Evolutionary conservation across 2,329 filamentous ascomycete genomes (phyloP), one percentile per base, ranked within the genome.

Genomic region (Cercospora berteroae): DNA sequence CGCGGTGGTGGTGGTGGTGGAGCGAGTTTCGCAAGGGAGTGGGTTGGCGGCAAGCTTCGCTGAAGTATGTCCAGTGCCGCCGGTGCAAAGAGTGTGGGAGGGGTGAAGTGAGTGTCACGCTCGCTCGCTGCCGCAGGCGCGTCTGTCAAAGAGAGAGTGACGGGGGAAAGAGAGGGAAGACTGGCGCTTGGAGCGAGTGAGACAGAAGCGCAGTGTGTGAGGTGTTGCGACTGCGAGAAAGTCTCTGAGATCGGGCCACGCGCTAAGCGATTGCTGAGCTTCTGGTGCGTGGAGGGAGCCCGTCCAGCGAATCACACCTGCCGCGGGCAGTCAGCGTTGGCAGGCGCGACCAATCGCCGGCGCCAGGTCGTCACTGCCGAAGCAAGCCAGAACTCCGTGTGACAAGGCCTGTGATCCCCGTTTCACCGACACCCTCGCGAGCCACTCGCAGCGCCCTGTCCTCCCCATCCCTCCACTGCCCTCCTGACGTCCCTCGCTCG

Each of bases 11-110:
- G 57, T 23, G n/a, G 57, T 23, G n/a, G 33, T 36, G 57, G 18
- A 20, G 57, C 57, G 33, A 23, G 57, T 60, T 39, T 61, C 29
- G 64, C 64, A 66, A 64, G 62, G 62, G 62, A 57, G 62, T 59
- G 62, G 52, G 23, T 56, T 23, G 50, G 52, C 27, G 52, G 52
- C 52, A 56, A 56, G 52, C 52, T 56, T 56, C 52, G 52, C 23
- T 31, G 52, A 61, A 61, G 39, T 29, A 44, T 29, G 58, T 50
- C 36, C 36, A 48, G 36, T 25, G 59, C 39, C 23, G 59, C 10
- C 25, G 36, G 4, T 57, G 31, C 9, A 60, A 60, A 13, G 59
- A 61, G 39, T 44, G 61, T 23, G 48, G 29, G 44, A 20, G 44
- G 27, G 61, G 27, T 27, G 52, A 63, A 63, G 61, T 42, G 61